Evolutionary conservation across 1,139 yeast species (phyloP), one percentile per base, ranked within the genome.

Genomic region (Ogataea hybrid): DNA sequence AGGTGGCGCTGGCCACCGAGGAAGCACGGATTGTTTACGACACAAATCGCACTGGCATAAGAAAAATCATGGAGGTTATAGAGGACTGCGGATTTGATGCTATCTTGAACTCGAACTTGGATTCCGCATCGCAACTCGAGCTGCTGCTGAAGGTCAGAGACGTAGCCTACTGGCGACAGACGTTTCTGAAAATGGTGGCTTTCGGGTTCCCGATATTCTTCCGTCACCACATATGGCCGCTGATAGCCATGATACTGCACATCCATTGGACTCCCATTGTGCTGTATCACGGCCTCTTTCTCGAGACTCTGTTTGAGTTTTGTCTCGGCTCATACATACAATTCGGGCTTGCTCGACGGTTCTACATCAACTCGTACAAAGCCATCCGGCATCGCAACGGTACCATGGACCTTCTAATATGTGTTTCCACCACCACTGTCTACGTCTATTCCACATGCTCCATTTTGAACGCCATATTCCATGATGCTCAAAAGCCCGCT

Each of bases 341-440:
- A 58, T 78, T 85, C 53, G 68, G 73, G 22, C 74, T 81, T 47
- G 97, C 85, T 1, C 57, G 66, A 8, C 71, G 73, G 28, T 92
- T 88, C 56, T 78, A 80, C 60, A 68, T 64, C 38, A 82, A 86
- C 46, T 78, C 94, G 9, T 70, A 65, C 54, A 75, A 73, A 36
- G 83, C 95, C n/a, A 49, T 89, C 14, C 68, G 68, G 43, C 88
- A 84, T 53, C 73, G 79, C 6, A 73, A 84, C 36, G 96, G 97
- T n/a, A 89, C 94, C 16, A 94, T 94, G 98, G 98, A 94, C 63
- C 88, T 90, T 2, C 71, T 94, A 48, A 92, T 94, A 28, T 81
- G 86, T 44, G 70, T 86, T 23, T 88, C 97, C 3, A 89, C 97
- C 0, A 68, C 83, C 38, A 79, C 86, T 23, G 86, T 97, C 3